Evolutionary conservation across 208 protist genomes (phyloP).

Genomic region (Strigomonas culicis): DNA sequence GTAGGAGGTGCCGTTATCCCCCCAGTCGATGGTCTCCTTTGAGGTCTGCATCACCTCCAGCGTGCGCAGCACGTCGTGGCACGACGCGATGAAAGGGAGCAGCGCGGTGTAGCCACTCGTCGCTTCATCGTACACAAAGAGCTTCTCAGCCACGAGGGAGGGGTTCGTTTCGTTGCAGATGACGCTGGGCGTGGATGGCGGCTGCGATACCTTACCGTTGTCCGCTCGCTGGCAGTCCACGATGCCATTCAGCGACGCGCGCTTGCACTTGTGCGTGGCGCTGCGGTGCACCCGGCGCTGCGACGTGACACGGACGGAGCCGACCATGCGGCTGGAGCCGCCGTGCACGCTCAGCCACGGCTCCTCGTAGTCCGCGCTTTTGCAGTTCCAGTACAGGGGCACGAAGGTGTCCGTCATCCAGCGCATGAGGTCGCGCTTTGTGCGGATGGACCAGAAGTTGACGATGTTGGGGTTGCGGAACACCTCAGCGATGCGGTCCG

Average conservation of each 20-base stretch:
- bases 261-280: conserved; percentile 4
- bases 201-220: conserved; percentile 1
- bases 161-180: conserved; percentile 16
- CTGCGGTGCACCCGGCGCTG: neutral
- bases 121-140: conserved; percentile 16
- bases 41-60: conserved; percentile 23
- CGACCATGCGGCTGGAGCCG: conserved; percentile 18
- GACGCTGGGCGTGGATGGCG: conserved; percentile 16
- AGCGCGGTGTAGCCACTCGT: conserved; percentile 24
- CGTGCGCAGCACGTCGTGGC: conserved; percentile 12
- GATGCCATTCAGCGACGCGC: neutral
- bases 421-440: conserved; percentile 26
- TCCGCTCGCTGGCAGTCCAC: neutral
- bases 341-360: conserved; percentile 12
- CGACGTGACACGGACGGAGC: conserved; percentile 14
- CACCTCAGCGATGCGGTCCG: conserved; percentile 9
- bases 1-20: conserved; percentile 13
- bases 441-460: conserved; percentile 13
- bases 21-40: conserved; percentile 24
- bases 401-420: conserved; percentile 21
- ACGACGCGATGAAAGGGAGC: conserved; percentile 33
- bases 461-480: conserved; percentile 16
- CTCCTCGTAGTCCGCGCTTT: conserved; percentile 15
- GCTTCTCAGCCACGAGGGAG: neutral
- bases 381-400: conserved; percentile 20